Percentiles rank a stretch among this genome's conserved stretches.
phyloP scores from a whole-genome alignment of 371 early-diverging fungal species.

The Dinochytrium kinnereticum region DNA sequence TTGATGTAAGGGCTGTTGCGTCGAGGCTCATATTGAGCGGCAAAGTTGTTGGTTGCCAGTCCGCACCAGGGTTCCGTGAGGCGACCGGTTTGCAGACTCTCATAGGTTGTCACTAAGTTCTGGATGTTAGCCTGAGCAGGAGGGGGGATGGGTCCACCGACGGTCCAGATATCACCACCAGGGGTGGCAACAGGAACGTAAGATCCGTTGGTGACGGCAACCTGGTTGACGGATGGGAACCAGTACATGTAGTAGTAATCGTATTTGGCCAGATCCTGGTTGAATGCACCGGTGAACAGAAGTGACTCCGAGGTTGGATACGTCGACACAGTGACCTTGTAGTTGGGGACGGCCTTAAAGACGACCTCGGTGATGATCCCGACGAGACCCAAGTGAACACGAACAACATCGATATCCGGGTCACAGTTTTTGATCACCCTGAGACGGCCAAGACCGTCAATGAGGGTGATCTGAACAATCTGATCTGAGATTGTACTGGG shows the following conservation, averaged over 20 bases:
- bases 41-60: not conserved
- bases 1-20: slow-evolving; percentile 8
- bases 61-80: not conserved
- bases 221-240: not conserved
- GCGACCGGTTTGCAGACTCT: not conserved
- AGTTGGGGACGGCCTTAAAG: slow-evolving; percentile 7
- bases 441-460: slow-evolving; percentile 12
- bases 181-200: slow-evolving; percentile 8
- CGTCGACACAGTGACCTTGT: slow-evolving; percentile 9
- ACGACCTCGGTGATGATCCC: slow-evolving; percentile 16
- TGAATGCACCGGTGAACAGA: not conserved
- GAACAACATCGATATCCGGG: not conserved
- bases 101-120: not conserved
- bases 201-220: slow-evolving; percentile 8
- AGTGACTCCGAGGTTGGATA: slow-evolving; percentile 5
- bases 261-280: slow-evolving; percentile 7
- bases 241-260: slow-evolving; percentile 20
- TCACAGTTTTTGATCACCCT: not conserved
- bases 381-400: slow-evolving; percentile 18
- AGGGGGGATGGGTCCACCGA: not conserved
- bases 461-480: slow-evolving; percentile 8
- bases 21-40: not conserved
- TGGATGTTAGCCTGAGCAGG: not conserved
- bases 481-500: slow-evolving; percentile 10
- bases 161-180: slow-evolving; percentile 9